These are phyloP conservation scores for Cenchrus americanus DNA, from an alignment of 176 grass and related monocot species.

Conservation along the genomic window DNA sequence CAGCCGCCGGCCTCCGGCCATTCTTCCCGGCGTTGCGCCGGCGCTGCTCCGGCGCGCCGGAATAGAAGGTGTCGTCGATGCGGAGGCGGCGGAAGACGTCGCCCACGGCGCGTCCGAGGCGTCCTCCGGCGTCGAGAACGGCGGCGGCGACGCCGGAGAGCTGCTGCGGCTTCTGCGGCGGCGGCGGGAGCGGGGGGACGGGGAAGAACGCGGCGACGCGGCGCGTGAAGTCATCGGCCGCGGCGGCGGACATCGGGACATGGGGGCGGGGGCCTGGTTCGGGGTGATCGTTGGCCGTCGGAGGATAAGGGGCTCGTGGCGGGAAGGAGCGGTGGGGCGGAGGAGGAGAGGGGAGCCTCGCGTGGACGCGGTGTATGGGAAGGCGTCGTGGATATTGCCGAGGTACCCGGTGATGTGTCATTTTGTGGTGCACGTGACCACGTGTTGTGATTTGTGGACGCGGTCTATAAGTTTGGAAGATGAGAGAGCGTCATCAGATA, in stretches of 20 bases:
- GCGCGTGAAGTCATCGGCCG: constrained; percentile 28
- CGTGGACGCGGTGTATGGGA: constrained; percentile 16
- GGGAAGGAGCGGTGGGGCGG: constrained; percentile 22
- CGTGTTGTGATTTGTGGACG: not conserved
- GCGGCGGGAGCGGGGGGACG: constrained; percentile 1
- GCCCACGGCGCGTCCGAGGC: constrained; percentile 52
- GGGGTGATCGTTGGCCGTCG: constrained; percentile 25
- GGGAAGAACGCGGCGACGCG: constrained; percentile 39
- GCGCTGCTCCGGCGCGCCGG: not conserved
- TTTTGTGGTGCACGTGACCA: not conserved
- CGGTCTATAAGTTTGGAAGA: not conserved
- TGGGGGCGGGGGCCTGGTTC: not conserved
- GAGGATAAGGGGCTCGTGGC: constrained; percentile 63
- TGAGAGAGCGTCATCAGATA: not conserved
- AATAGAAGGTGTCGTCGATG: constrained; percentile 45
- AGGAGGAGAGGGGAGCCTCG: not conserved
- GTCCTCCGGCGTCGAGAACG: constrained; percentile 52
- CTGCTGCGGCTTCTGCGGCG: constrained; percentile 44
- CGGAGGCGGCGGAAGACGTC: constrained; percentile 55
- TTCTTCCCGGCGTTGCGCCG: not conserved
- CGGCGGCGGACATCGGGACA: constrained; percentile 23
- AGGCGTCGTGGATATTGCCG: not conserved
- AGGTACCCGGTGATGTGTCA: too few species aligned
- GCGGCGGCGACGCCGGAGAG: constrained; percentile 51
- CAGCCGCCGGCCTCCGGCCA: not conserved